These are phyloP conservation scores for Cordyceps javanica DNA, from an alignment of 2,329 filamentous ascomycete species.

Conservation along the genomic window DNA sequence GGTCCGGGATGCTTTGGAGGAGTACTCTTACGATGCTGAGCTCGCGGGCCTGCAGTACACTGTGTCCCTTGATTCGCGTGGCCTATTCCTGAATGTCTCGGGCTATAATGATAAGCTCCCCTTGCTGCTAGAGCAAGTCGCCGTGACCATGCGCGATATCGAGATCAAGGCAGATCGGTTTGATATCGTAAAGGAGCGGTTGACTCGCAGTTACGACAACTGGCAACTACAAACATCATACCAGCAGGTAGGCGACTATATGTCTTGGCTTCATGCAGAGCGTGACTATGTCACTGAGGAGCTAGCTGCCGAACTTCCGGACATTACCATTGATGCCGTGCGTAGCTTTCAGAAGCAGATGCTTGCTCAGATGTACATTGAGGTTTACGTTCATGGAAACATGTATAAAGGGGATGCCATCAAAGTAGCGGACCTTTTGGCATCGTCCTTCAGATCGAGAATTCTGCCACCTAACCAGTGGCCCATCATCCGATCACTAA, in stretches of 20 bases:
- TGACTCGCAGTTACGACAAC: conserved; percentile 73
- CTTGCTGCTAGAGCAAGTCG: conserved; percentile 83
- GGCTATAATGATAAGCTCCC: conserved; percentile 97
- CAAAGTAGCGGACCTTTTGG: conserved; percentile 75
- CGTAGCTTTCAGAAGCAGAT: conserved; percentile 73
- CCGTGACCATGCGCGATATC: conserved; percentile 76
- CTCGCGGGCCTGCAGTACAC: conserved; percentile 82
- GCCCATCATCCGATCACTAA: conserved; percentile 68
- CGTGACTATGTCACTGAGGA: conserved; percentile 75
- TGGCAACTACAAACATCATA: conserved; percentile 85
- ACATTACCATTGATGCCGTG: conserved; percentile 68
- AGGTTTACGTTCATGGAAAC: conserved; percentile 86
- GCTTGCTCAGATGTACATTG: conserved; percentile 77
- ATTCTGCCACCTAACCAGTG: conserved; percentile 71
- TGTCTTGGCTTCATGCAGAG: conserved; percentile 72
- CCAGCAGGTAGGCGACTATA: conserved; percentile 78
- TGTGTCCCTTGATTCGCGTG: conserved; percentile 64
- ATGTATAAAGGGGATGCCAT: conserved; percentile 90
- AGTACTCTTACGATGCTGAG: conserved; percentile 95
- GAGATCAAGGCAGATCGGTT: conserved; percentile 84
- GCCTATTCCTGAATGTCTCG: conserved; percentile 70
- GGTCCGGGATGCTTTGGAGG: conserved; percentile 80
- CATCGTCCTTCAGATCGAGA: conserved; percentile 68
- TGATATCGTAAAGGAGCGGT: conserved; percentile 80
- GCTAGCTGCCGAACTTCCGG: conserved; percentile 67